These are phyloP conservation scores for Penicillium sp. DNA, from an alignment of 2,329 filamentous ascomycete genomes.

Conservation along the genomic window DNA sequence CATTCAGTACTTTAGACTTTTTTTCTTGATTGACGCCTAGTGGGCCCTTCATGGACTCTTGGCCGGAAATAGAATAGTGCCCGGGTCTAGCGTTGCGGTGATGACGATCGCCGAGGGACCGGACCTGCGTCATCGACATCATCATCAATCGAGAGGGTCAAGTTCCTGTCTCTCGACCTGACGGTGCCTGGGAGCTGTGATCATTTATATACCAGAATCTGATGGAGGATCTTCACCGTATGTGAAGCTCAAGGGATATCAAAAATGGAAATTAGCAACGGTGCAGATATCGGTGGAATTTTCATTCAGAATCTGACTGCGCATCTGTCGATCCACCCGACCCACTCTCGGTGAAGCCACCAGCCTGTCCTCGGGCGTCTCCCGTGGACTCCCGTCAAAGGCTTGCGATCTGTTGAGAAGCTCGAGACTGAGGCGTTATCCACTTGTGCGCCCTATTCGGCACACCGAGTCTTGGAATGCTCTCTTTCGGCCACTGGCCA, in stretches of 20 bases:
- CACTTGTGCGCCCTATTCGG: slow-evolving; percentile 18
- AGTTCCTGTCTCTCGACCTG: not conserved
- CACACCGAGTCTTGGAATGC: slow-evolving; percentile 17
- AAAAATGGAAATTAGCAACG: too few relatives aligned
- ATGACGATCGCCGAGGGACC: slow-evolving; percentile 10
- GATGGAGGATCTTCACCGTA: not conserved
- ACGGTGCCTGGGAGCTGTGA: not conserved
- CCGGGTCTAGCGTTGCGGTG: slow-evolving; percentile 7
- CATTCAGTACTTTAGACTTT: not conserved
- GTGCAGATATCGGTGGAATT: too few relatives aligned
- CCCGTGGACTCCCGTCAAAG: slow-evolving; percentile 10
- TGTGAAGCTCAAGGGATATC: too few relatives aligned
- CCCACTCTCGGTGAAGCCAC: slow-evolving; percentile 16
- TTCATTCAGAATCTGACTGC: too few relatives aligned
- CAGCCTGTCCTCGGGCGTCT: slow-evolving; percentile 8
- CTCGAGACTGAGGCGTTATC: slow-evolving; percentile 3
- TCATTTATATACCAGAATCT: slow-evolving; percentile 12
- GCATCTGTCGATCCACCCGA: not conserved
- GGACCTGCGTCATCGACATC: slow-evolving; percentile 4
- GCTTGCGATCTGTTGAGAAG: slow-evolving; percentile 13
- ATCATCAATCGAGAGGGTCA: too few relatives aligned
- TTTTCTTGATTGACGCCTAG: slow-evolving; percentile 4
- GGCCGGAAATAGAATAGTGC: slow-evolving; percentile 6
- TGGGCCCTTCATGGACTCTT: slow-evolving; percentile 13
- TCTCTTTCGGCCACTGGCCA: not conserved